Percentiles rank a stretch among this genome's conserved stretches.
Evolutionary conservation across 2,329 filamentous ascomycete species (phyloP).

Genomic region (Pseudocercospora macadamiae): DNA sequence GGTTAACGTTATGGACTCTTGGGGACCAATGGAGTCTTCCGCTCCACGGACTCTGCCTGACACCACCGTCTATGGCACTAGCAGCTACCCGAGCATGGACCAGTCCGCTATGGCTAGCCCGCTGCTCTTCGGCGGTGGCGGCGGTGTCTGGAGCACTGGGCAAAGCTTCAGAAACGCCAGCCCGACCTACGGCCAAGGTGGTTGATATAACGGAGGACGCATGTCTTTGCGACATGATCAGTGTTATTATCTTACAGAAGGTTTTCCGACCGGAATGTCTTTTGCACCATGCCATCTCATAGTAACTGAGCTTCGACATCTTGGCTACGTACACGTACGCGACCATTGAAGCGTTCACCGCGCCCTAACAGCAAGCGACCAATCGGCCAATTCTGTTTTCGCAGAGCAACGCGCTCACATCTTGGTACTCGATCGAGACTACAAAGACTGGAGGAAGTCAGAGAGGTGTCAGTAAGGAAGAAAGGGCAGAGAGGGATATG

Average conservation of each 20-base stretch:
- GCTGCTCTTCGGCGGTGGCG: slow-evolving; percentile 44
- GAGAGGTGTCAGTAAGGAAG: not conserved
- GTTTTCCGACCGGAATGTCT: not conserved
- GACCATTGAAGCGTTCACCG: not conserved
- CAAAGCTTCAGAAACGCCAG: slow-evolving; percentile 21
- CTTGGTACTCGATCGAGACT: not conserved
- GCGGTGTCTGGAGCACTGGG: slow-evolving; percentile 42
- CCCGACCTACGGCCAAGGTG: slow-evolving; percentile 29
- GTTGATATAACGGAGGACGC: slow-evolving; percentile 18
- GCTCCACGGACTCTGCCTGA: slow-evolving; percentile 25
- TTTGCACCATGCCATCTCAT: not conserved
- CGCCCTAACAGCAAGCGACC: not conserved
- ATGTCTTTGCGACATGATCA: not conserved
- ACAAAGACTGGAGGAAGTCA: not conserved
- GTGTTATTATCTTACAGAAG: not conserved
- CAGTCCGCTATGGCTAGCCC: slow-evolving; percentile 44
- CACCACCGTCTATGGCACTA: slow-evolving; percentile 17
- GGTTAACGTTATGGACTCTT: slow-evolving; percentile 31
- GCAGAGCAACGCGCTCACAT: not conserved
- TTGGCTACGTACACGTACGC: not conserved
- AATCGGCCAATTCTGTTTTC: not conserved
- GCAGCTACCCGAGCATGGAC: slow-evolving; percentile 25
- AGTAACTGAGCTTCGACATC: not conserved
- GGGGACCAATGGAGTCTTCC: slow-evolving; percentile 24
- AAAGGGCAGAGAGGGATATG: not conserved